A percentile compares a stretch with the other conserved stretches of the same genome.
phyloP scores from a whole-genome alignment of 2,329 filamentous ascomycete genomes.

The Ascochyta fabae region DNA sequence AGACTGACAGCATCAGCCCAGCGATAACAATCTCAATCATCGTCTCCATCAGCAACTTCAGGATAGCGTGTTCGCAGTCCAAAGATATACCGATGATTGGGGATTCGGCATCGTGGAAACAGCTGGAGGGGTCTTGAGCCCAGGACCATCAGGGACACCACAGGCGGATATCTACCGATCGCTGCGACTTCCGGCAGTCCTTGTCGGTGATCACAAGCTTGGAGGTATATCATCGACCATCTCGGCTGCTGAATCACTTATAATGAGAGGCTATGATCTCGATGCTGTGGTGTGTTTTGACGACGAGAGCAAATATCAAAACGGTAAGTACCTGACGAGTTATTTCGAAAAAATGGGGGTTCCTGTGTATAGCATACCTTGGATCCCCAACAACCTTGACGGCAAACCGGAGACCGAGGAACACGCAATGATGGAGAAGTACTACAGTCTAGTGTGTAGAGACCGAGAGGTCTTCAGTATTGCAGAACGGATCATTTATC shows the following conservation, averaged over 20 bases:
- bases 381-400: conserved; percentile 61
- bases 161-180: conserved; percentile 81
- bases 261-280: conserved; percentile 79
- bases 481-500: conserved; percentile 59
- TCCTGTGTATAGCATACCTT: conserved; percentile 61
- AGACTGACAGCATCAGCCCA: conserved; percentile 27
- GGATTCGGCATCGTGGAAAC: conserved; percentile 73
- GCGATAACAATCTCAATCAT: conserved; percentile 30
- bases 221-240: conserved; percentile 84
- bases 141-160: conserved; percentile 74
- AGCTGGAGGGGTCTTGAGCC: conserved; percentile 81
- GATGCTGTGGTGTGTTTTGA: conserved; percentile 72
- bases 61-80: conserved; percentile 14
- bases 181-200: conserved; percentile 73
- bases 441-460: conserved; percentile 61
- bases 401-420: conserved; percentile 53
- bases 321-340: conserved; percentile 69
- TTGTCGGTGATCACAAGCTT: conserved; percentile 76
- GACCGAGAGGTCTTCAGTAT: conserved; percentile 53
- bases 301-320: conserved; percentile 68
- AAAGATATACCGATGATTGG: conserved; percentile 7
- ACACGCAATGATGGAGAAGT: conserved; percentile 63
- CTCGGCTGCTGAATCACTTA: conserved; percentile 78
- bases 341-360: conserved; percentile 70
- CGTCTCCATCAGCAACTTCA: conserved; percentile 26